Percentiles rank a stretch among this genome's conserved stretches.
These are phyloP conservation scores for Nothophytophthora sp. DNA, from an alignment of 352 stramenopile species.

Conservation along the genomic window DNA sequence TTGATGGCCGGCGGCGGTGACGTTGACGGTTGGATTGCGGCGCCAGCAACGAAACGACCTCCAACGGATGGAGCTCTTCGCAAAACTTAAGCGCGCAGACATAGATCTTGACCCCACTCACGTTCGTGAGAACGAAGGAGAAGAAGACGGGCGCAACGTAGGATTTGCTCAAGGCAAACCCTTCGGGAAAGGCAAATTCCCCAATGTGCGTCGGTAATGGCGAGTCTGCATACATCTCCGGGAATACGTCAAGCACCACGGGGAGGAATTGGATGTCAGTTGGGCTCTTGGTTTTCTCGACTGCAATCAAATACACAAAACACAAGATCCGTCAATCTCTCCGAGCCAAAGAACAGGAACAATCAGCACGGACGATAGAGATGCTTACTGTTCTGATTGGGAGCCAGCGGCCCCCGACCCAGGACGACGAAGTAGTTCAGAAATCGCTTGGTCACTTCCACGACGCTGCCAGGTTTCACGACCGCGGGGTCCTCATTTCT, in stretches of 20 bases:
- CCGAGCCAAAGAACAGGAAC: not conserved
- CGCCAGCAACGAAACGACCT: conserved; percentile 73
- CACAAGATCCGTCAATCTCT: too few relatives aligned
- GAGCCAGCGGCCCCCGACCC: conserved; percentile 51
- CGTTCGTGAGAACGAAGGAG: conserved; percentile 85
- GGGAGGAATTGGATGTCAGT: conserved; percentile 74
- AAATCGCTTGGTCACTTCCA: conserved; percentile 81
- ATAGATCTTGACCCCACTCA: conserved; percentile 82
- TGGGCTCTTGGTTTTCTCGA: conserved; percentile 73
- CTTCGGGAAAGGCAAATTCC: conserved; percentile 83
- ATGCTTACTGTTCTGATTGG: conserved; percentile 67
- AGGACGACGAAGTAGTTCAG: conserved; percentile 87
- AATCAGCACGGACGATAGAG: not conserved
- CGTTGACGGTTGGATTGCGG: conserved; percentile 48
- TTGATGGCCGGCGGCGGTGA: conserved; percentile 23
- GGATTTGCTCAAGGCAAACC: conserved; percentile 57
- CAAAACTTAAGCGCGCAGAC: conserved; percentile 81
- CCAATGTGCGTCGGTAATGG: conserved; percentile 64
- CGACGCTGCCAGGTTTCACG: conserved; percentile 48
- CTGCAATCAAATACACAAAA: conserved; percentile 18
- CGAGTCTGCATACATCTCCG: conserved; percentile 56
- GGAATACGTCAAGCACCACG: conserved; percentile 64
- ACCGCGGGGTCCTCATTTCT: conserved; percentile 31
- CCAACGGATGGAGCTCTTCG: conserved; percentile 77
- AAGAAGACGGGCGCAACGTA: conserved; percentile 73